Conservation (phyloP, 768 basidiomycete species). For the Chiua virens region DNA sequence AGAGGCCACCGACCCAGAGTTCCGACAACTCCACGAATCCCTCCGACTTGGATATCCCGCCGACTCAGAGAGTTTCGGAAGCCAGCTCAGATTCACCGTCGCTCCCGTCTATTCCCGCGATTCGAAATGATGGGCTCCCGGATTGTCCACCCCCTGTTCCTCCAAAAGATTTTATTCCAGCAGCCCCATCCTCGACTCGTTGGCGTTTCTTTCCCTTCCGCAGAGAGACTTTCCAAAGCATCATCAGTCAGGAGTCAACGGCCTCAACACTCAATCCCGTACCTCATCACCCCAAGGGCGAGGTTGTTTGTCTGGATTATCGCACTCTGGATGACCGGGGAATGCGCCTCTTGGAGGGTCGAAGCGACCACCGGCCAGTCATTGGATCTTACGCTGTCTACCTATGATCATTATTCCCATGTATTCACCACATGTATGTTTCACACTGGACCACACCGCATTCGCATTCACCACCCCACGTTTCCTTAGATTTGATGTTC, state of each 20-base stretch:
- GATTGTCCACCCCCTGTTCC: slow-evolving; percentile 31
- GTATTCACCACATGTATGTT: slow-evolving; percentile 8
- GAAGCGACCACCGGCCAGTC: slow-evolving; percentile 86
- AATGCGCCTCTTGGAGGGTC: slow-evolving; percentile 75
- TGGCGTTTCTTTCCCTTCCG: slow-evolving; percentile 56
- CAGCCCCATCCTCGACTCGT: slow-evolving; percentile 28
- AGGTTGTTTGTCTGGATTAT: slow-evolving; percentile 72
- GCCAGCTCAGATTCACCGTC: slow-evolving; percentile 11
- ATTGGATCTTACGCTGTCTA: slow-evolving; percentile 75
- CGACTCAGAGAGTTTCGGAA: slow-evolving; percentile 6
- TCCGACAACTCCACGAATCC: slow-evolving; percentile 12
- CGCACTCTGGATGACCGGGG: slow-evolving; percentile 70
- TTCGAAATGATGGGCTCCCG: slow-evolving; percentile 10
- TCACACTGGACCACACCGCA: slow-evolving; percentile 6
- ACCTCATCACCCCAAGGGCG: slow-evolving; percentile 53
- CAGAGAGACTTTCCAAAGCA: slow-evolving; percentile 36
- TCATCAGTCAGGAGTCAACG: slow-evolving; percentile 24
- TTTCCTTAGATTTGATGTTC: slow-evolving; percentile 2
- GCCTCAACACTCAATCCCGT: slow-evolving; percentile 17
- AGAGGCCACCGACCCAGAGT: slow-evolving; percentile 9
- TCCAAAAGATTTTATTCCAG: slow-evolving; percentile 27
- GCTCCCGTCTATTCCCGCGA: slow-evolving; percentile 8
- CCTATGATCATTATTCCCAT: slow-evolving; percentile 36
- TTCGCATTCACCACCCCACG: background rate
- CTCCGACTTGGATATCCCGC: slow-evolving; percentile 16